Evolutionary conservation across 495 filamentous ascomycete genomes (phyloP), one percentile per base, ranked within the genome.

Genomic region (Tuber magnatum): DNA sequence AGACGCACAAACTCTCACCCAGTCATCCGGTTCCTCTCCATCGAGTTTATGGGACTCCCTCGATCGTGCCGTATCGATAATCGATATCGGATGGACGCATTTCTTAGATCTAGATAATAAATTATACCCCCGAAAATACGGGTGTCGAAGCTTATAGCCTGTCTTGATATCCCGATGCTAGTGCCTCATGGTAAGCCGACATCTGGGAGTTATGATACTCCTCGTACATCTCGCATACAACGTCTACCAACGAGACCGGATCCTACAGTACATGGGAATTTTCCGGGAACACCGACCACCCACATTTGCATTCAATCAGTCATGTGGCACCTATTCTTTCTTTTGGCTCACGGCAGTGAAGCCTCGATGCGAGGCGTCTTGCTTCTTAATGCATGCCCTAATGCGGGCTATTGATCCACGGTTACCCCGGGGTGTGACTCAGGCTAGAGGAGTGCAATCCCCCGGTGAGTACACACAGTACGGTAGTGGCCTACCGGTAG

Each of bases 1-100:
- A 65, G 56, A 65, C 28, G 56, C 56, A 65, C 28, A 65, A 65
- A 65, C 28, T 35, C 56, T 65, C 56, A 20, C 56, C 56, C 56
- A 65, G 56, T 65, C 56, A 65, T 35, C 56, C 56, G 56, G 32
- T 14, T 65, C 56, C 16, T 35, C 56, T 18, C 56, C 56, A 61
- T 32, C 51, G 51, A 32, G 10, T 12, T 32, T n/a, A 61, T 61
- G 51, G 12, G n/a, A 61, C 28, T 28, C 32, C 56, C 56, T 18
- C 28, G 28, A 65, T 65, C 56, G 56, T 65, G 14, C 56, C 9
- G 56, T 61, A 16, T 32, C n/a, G 56, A 14, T 61, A 10, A 24
- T 56, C 51, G n/a, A 16, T 12, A 32, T 32, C 14, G 56, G 28
- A 14, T 12, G 56, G 28, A 65, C n/a, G 56, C 28, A 65, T 35